Evolutionary conservation across 2,329 filamentous ascomycete species (phyloP).

Genomic region (Xylariaceae sp.): DNA sequence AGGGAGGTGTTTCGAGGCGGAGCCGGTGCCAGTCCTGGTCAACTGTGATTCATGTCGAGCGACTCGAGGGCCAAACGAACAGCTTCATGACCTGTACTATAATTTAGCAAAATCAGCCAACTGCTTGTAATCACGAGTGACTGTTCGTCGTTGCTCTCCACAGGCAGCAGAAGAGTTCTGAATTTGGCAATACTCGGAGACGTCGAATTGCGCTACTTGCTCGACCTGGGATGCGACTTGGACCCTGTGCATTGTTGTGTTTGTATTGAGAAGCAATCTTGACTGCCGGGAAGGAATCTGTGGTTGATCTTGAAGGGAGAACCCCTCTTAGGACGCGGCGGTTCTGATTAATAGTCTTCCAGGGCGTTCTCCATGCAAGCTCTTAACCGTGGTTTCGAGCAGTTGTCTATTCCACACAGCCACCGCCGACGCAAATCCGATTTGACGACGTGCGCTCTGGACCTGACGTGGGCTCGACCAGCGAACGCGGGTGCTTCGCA

Average conservation of each 20-base stretch:
- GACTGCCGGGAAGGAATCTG: too few species aligned
- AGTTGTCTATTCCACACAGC: slow-evolving; percentile 47
- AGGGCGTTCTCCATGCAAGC: slow-evolving; percentile 51
- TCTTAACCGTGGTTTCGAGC: slow-evolving; percentile 41
- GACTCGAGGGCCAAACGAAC: slow-evolving; percentile 1
- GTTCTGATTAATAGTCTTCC: slow-evolving; percentile 24
- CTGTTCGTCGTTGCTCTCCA: too few species aligned
- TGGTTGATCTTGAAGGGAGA: too few species aligned
- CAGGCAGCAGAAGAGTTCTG: too few species aligned
- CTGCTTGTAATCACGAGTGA: too few species aligned
- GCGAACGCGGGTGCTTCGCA: slow-evolving; percentile 51
- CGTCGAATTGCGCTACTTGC: too few species aligned
- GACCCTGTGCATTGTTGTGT: too few species aligned
- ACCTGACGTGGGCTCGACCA: slow-evolving; percentile 53
- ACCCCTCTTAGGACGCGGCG: slow-evolving; percentile 16
- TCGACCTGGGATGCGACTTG: too few species aligned
- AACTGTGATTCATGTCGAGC: slow-evolving; percentile 10
- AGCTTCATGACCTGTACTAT: too few species aligned
- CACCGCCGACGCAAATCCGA: slow-evolving; percentile 56
- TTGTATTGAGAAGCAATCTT: too few species aligned
- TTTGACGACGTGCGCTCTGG: slow-evolving; percentile 51
- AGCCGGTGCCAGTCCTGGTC: slow-evolving; percentile 14
- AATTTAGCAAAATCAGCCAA: too few species aligned
- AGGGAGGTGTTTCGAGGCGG: slow-evolving; percentile 7
- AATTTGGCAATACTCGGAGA: too few species aligned